Evolutionary conservation across 1,284 basidiomycete species (phyloP).

Genomic region (Boletus sp.): DNA sequence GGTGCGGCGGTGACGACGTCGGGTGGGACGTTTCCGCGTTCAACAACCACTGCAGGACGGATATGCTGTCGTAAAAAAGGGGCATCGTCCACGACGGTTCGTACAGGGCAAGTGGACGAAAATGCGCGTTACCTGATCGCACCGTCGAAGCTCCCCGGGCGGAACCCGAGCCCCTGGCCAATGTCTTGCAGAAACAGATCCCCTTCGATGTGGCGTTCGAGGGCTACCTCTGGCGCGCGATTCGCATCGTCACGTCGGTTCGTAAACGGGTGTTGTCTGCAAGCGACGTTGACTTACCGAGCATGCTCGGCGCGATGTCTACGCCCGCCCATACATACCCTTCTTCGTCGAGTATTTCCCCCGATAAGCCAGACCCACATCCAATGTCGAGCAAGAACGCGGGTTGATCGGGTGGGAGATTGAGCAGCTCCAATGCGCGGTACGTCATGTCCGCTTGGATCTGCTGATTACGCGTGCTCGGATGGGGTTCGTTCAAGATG

Average conservation of each 20-base stretch:
- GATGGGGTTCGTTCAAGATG: slow-evolving; percentile 4
- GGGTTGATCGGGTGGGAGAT: slow-evolving; percentile 76
- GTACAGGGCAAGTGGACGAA: background rate
- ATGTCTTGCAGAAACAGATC: slow-evolving; percentile 94
- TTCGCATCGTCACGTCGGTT: slow-evolving; percentile 2
- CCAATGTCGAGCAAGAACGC: slow-evolving; percentile 95
- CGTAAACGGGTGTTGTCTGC: too few species aligned
- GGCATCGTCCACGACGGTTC: background rate
- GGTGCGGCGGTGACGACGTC: slow-evolving; percentile 89
- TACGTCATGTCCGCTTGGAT: slow-evolving; percentile 99
- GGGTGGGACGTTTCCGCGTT: slow-evolving; percentile 96
- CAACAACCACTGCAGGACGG: slow-evolving; percentile 97
- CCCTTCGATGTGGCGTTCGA: slow-evolving; percentile 92
- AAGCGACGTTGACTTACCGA: slow-evolving; percentile 63
- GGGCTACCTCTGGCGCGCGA: slow-evolving; percentile 79
- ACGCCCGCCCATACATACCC: slow-evolving; percentile 96
- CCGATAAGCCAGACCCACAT: slow-evolving; percentile 97
- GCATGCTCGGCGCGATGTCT: slow-evolving; percentile 97
- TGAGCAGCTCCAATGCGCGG: slow-evolving; percentile 90
- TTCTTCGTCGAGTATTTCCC: slow-evolving; percentile 94
- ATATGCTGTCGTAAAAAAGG: slow-evolving; percentile 65
- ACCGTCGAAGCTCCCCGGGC: slow-evolving; percentile 97
- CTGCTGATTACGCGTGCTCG: slow-evolving; percentile 91
- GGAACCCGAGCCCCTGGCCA: slow-evolving; percentile 92
- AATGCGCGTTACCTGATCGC: slow-evolving; percentile 81